Percentiles rank a stretch among this genome's conserved stretches.
phyloP scores from a whole-genome alignment of 1,284 basidiomycete species.

The Trichosporon faecale region DNA sequence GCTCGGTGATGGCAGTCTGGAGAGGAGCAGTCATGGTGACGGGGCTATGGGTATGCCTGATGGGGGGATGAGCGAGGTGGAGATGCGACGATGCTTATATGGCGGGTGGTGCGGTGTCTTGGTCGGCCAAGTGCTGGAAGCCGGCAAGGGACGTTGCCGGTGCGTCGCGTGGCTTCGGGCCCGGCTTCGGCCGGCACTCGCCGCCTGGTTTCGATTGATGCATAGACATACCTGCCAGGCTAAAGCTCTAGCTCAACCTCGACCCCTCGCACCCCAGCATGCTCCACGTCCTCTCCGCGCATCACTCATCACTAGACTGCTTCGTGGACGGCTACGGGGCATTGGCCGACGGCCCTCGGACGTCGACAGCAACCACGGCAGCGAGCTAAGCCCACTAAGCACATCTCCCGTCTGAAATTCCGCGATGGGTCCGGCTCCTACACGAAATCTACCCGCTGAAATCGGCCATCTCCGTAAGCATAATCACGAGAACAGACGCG shows the following conservation, averaged over 20 bases:
- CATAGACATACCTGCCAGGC: not conserved
- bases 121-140: not conserved
- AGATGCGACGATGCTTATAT: not conserved
- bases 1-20: conserved; percentile 6
- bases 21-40: not conserved
- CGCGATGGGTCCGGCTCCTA: not conserved
- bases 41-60: conserved; percentile 8
- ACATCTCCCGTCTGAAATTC: not conserved
- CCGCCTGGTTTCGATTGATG: not conserved
- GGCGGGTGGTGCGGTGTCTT: not conserved
- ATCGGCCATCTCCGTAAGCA: not conserved
- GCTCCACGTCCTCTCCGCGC: not conserved
- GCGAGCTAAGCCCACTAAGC: not conserved
- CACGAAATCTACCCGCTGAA: not conserved
- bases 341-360: not conserved
- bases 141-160: not conserved
- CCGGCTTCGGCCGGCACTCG: not conserved
- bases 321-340: not conserved
- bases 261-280: not conserved
- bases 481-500: not conserved
- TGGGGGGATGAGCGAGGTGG: not conserved
- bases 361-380: not conserved
- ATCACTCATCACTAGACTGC: not conserved
- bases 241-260: not conserved
- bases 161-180: not conserved